A percentile compares a stretch with the other conserved stretches of the same genome.
Conservation (phyloP, 148 eudicot species). For the Suaeda aralocaspica region DNA sequence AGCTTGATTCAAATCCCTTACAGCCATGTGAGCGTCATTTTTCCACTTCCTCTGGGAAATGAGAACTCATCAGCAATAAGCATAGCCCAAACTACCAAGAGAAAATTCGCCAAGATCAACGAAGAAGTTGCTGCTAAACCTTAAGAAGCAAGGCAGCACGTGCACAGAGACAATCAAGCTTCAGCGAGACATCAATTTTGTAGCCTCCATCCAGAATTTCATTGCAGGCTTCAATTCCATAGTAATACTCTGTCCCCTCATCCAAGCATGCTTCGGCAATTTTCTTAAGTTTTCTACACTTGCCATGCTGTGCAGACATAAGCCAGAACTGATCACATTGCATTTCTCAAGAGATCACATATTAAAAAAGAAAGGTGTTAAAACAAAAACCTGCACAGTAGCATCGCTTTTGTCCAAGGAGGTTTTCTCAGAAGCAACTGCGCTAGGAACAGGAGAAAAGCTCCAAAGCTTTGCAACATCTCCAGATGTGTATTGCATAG, state of each 20-base stretch:
- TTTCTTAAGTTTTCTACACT: constrained; percentile 72
- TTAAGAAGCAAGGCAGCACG: constrained; percentile 92
- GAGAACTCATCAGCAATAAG: constrained; percentile 4
- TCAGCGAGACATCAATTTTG: constrained; percentile 52
- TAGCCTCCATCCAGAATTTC: constrained; percentile 76
- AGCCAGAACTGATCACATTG: background rate
- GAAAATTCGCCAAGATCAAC: constrained; percentile 14
- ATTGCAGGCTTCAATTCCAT: constrained; percentile 90
- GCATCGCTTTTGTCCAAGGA: constrained; percentile 33
- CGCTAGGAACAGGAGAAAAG: constrained; percentile 46
- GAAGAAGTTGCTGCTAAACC: constrained; percentile 37
- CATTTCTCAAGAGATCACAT: constrained; percentile 4
- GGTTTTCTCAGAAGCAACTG: constrained; percentile 35
- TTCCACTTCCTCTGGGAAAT: constrained; percentile 78
- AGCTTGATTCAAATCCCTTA: constrained; percentile 80
- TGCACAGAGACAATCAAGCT: constrained; percentile 75
- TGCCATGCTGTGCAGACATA: constrained; percentile 48
- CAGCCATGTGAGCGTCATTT: constrained; percentile 85
- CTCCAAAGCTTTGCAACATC: constrained; percentile 56
- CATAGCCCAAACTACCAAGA: constrained; percentile 10
- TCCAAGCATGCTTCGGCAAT: constrained; percentile 62
- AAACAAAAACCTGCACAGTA: constrained; percentile 43
- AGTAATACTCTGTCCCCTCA: constrained; percentile 48
- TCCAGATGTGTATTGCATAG: constrained; percentile 61
- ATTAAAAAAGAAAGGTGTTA: background rate